Evolutionary conservation across 2,329 filamentous ascomycete species (phyloP).

Genomic region (Didymella glomerata): DNA sequence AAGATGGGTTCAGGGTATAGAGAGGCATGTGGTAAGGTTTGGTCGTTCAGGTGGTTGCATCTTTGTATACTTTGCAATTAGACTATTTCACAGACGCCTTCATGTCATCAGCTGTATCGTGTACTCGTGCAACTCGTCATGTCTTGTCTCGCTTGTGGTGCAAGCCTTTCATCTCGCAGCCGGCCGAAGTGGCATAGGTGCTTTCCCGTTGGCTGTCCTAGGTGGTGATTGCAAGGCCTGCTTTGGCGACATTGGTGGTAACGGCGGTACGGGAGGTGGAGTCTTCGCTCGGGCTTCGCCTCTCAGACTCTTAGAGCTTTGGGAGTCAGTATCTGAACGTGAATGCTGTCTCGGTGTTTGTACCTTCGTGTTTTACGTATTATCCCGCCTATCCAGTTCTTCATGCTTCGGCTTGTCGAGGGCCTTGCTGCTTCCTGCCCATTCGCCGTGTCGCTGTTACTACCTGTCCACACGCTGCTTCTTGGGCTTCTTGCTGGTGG

Average conservation of each 20-base stretch:
- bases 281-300: conserved; percentile 27
- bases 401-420: conserved; percentile 41
- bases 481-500: conserved; percentile 31
- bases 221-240: conserved; percentile 23
- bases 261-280: conserved; percentile 31
- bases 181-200: conserved; percentile 4
- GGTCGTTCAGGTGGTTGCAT: neutral
- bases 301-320: conserved; percentile 40
- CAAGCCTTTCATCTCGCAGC: neutral
- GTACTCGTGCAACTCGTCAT: neutral
- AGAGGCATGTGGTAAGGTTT: neutral
- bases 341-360: neutral
- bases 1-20: neutral
- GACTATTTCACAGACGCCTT: neutral
- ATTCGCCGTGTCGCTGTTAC: conserved; percentile 20
- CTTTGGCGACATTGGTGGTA: conserved; percentile 36
- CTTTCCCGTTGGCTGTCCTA: conserved; percentile 30
- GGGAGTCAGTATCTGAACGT: conserved; percentile 22
- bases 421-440: conserved; percentile 29
- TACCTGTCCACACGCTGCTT: conserved; percentile 32
- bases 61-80: neutral
- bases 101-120: neutral
- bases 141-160: neutral
- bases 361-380: conserved; percentile 45
- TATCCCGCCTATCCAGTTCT: conserved; percentile 45